Percentiles rank a stretch among this genome's conserved stretches.
phyloP scores from a whole-genome alignment of 164 flowering plant genomes.

The Pachysandra terminalis region DNA sequence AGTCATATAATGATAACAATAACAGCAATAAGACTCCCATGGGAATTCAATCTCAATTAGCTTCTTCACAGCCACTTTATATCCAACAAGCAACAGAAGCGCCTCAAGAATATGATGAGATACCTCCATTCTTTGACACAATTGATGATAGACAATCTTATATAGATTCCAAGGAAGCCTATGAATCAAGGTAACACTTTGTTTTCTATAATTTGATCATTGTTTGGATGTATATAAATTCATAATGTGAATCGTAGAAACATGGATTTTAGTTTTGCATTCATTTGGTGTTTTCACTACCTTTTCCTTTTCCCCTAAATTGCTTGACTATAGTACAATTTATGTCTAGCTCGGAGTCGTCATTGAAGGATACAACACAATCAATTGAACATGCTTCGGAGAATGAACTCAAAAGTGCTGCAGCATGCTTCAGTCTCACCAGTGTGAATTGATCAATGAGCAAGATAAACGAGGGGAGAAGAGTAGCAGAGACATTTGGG shows the following conservation, averaged over 20 bases:
- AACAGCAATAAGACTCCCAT: conserved; percentile 14
- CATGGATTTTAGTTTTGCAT: neutral
- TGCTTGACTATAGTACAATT: neutral
- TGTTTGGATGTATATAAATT: neutral
- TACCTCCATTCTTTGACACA: conserved; percentile 51
- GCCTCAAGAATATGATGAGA: conserved; percentile 50
- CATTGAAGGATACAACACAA: conserved; percentile 47
- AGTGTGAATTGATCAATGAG: conserved; percentile 32
- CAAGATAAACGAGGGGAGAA: neutral
- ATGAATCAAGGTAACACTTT: conserved; percentile 51
- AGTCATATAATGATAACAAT: conserved; percentile 12
- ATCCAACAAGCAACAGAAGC: conserved; percentile 21
- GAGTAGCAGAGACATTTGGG: neutral
- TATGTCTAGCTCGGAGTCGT: conserved; percentile 51
- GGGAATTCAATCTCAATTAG: conserved; percentile 32
- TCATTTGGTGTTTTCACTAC: neutral
- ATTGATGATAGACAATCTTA: conserved; percentile 72
- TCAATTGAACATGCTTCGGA: conserved; percentile 46
- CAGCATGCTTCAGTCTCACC: conserved; percentile 67
- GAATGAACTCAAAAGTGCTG: conserved; percentile 62
- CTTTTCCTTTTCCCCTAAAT: neutral
- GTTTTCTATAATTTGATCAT: neutral
- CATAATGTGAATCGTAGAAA: neutral
- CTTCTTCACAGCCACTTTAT: conserved; percentile 20
- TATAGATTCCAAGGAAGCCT: conserved; percentile 54